A percentile compares a stretch with the other conserved stretches of the same genome.
These are phyloP conservation scores for Tetrahymena malaccensis DNA, from an alignment of 73 alveolate genomes.

Conservation along the genomic window DNA sequence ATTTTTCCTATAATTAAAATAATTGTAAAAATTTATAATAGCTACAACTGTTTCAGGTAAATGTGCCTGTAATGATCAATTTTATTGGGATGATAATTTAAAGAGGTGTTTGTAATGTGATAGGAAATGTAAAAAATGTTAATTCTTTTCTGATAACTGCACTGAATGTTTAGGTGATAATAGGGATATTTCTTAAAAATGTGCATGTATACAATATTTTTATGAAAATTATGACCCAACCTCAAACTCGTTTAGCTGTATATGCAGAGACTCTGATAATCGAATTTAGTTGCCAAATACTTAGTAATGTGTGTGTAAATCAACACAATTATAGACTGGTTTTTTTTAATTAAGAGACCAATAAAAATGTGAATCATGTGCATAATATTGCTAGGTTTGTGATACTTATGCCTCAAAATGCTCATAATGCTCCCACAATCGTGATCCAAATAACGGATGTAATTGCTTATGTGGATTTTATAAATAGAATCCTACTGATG, in stretches of 20 bases:
- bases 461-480: neutral
- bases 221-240: neutral
- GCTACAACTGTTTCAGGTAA: neutral
- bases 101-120: neutral
- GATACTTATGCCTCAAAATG: neutral
- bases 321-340: neutral
- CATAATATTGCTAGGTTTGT: neutral
- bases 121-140: neutral
- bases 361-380: neutral
- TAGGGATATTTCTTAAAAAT: neutral
- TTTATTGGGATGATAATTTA: neutral
- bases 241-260: neutral
- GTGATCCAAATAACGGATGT: neutral
- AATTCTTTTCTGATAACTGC: neutral
- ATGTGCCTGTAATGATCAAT: neutral
- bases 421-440: neutral
- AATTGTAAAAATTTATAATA: neutral
- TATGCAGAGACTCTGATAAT: neutral
- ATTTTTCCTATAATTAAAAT: neutral
- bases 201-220: neutral
- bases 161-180: neutral
- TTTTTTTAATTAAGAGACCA: neutral
- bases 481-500: neutral
- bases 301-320: neutral
- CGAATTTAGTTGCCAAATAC: neutral